Base-by-base conservation (phyloP, 2,329 filamentous ascomycete genomes). In the Pyricularia sp. region DNA sequence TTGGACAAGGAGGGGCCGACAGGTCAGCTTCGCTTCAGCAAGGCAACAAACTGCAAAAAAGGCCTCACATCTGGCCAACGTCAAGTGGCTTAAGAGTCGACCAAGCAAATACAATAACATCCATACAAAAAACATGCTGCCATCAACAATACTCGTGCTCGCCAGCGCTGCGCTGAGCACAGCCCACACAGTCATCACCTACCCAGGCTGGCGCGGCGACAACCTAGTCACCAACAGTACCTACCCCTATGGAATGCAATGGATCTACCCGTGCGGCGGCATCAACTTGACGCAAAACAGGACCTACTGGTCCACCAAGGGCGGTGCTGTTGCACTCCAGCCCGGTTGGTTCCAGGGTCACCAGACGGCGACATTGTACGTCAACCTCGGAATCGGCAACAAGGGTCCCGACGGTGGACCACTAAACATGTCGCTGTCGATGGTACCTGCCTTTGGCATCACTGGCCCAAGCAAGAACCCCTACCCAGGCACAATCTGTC, bases 261-360 rank as follows among this genome's bases (percentile, higher is more conserved):
- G 93, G 93, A 88, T 90, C 78, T 97, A 97, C 82, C 93, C 94
- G 79, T 97, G 94, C 77, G 95, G 95, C 70, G 95, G 95, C 71
- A 88, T 94, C 82, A 83, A 84, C 65, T 86, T 87, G 55, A 91
- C 92, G 0, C 84, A 80, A 64, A 98, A 99, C 81, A 89, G 94
- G 71, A 97, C 95, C 17, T 92, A 90, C 81, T 98, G 95, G 95
- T 94, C 95, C 20, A 85, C 93, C 66, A 87, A 81, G 33, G 95
- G 95, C 73, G 95, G 95, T 71, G 93, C 93, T n/a, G 76, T 99
- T 70, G 86, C 93, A 66, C 85, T 97, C 75, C 94, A 98, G 77
- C 95, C 95, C 0, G 95, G 94, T 75, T 98, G 95, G 95, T 97
- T 97, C 83, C 88, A 90, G 70, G 95, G 95, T 72, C 95, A 98